These are phyloP conservation scores for Stygiomarasmius scandens DNA, from an alignment of 1,284 basidiomycete species.

Conservation along the genomic window DNA sequence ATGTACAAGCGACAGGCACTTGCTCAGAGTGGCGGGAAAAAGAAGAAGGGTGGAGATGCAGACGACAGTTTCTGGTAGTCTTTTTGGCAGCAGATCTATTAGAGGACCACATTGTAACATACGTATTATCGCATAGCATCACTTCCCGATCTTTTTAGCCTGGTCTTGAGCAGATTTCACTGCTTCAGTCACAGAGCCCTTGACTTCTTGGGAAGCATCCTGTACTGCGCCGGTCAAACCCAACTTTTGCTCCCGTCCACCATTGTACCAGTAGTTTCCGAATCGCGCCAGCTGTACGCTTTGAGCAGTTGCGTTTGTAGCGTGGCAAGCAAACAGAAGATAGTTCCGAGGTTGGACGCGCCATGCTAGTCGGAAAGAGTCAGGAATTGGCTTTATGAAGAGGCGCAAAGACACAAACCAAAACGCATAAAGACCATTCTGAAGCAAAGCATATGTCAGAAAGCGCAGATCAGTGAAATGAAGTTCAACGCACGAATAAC, in stretches of 20 bases:
- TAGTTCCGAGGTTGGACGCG: constrained; percentile 93
- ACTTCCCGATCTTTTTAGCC: constrained; percentile 25
- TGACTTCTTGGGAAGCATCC: constrained; percentile 30
- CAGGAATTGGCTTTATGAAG: background rate
- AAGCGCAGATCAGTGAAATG: constrained; percentile 11
- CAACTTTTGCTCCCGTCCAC: constrained; percentile 72
- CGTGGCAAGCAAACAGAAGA: constrained; percentile 90
- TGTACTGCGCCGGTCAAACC: constrained; percentile 32
- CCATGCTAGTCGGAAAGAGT: constrained; percentile 66
- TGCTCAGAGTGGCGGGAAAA: constrained; percentile 71
- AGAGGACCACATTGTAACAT: background rate
- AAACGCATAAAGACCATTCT: constrained; percentile 96
- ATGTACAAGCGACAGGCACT: constrained; percentile 93
- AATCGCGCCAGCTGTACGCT: constrained; percentile 82
- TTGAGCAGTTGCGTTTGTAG: constrained; percentile 89
- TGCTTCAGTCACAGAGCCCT: constrained; percentile 54
- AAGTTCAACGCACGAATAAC: constrained; percentile 80
- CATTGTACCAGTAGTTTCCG: constrained; percentile 86
- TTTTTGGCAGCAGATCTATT: background rate
- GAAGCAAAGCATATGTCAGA: constrained; percentile 15
- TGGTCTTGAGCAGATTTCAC: constrained; percentile 44
- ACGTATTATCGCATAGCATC: background rate
- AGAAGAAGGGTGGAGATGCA: constrained; percentile 67
- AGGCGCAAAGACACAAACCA: constrained; percentile 49
- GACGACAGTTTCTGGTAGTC: constrained; percentile 90